Base-by-base conservation (phyloP, 345 rosid species). In the Brassica rapa region DNA sequence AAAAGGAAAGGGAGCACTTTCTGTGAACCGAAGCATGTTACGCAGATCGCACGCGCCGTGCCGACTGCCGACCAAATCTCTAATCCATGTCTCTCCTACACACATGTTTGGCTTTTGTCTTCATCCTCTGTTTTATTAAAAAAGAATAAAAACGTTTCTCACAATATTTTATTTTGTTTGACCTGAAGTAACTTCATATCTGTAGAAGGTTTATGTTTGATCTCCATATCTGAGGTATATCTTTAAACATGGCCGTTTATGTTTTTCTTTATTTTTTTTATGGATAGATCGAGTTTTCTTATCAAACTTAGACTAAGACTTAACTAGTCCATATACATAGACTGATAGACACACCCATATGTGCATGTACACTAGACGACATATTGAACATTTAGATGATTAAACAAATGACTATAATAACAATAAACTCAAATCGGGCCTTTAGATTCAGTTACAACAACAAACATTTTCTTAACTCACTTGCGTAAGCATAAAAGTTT, bases 11-110 rank as follows among this genome's bases (percentile, higher is more conserved):
- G 62, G 71, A 27, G 66, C 75, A 74, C 79, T 74, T 62, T 79
- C 66, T 68, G 82, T 79, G 82, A 68, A 79, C 59, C 74, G 24
- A 24, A 79, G 72, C 82, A 79, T 68, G 73, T 73, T 73, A 73
- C 23, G 32, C 73, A 72, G 82, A 79, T 73, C 78, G 78, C 74
- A 73, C 74, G 78, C 66, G 71, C 82, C 82, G 78, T 73, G 78
- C 70, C 82, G 46, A 68, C 61, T 19, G 78, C 82, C 79, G 82
- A 80, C 82, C 82, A 80, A 74, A 80, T 80, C 75, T 25, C 12
- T 23, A 73, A 19, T 62, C 65, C 60, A 69, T 73, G 78, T 73
- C 78, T 73, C 78, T 68, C 71, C 35, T 12, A 73, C 78, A 80
- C 74, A 73, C 75, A 74, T 80, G 75, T 74, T 60, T 61, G 66